Conservation (phyloP, 176 grass and related monocot species). For the Oryza brachyantha region DNA sequence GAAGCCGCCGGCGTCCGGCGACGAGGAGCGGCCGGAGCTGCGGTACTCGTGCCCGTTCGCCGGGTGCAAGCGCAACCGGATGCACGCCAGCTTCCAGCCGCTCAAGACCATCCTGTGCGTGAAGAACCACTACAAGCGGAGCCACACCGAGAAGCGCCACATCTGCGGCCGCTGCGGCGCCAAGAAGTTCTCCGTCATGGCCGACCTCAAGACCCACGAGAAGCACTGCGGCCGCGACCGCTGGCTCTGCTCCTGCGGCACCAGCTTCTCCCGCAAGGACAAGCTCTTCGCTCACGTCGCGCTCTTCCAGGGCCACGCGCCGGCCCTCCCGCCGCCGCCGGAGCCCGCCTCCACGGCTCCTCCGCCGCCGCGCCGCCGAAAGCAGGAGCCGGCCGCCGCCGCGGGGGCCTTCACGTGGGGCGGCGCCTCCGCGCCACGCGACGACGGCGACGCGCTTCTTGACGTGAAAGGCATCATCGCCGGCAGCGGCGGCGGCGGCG, state of each 20-base stretch:
- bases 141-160: slow-evolving; percentile 73
- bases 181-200: slow-evolving; percentile 77
- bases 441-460: background rate
- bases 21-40: slow-evolving; percentile 24
- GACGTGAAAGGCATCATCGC: slow-evolving; percentile 42
- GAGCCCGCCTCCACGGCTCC: no score
- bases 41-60: slow-evolving; percentile 69
- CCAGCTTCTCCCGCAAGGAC: slow-evolving; percentile 78
- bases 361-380: background rate
- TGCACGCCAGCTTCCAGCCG: slow-evolving; percentile 73
- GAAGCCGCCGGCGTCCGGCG: slow-evolving; percentile 53
- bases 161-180: slow-evolving; percentile 59
- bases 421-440: background rate
- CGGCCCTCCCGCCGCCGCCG: slow-evolving; percentile 24
- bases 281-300: slow-evolving; percentile 77
- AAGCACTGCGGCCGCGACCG: slow-evolving; percentile 67
- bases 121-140: slow-evolving; percentile 89
- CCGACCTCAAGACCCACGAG: slow-evolving; percentile 77
- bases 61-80: slow-evolving; percentile 77
- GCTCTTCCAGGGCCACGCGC: slow-evolving; percentile 71
- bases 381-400: slow-evolving; percentile 3
- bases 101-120: slow-evolving; percentile 79
- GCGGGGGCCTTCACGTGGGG: slow-evolving; percentile 24
- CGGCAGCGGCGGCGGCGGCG: background rate
- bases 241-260: slow-evolving; percentile 80